Base-by-base conservation (phyloP, 495 filamentous ascomycete genomes). In the Terfezia boudieri region DNA sequence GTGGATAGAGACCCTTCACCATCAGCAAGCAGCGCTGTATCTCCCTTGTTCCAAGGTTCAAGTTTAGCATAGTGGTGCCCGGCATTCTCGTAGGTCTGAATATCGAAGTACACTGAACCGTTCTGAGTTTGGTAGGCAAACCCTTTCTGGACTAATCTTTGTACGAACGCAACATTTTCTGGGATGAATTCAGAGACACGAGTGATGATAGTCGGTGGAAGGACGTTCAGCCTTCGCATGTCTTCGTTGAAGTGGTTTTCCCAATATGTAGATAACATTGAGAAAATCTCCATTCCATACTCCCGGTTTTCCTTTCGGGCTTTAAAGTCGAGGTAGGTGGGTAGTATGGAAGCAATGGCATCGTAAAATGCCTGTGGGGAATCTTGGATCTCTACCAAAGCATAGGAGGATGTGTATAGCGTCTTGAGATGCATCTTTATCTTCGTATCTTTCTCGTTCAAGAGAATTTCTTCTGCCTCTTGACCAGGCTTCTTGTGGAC, bases 71-170 rank as follows among this genome's bases (percentile, higher is more conserved):
- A 98, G 2, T 75, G 73, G 64, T 90, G 83, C 0, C 89, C 85
- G 0, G 76, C 80, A 20, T 76, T 75, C 61, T 98, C 90, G 60
- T 94, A 96, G 0, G 85, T 77, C 3, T 71, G 69, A 58, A 93
- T 95, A 59, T 95, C 89, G 56, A 95, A 96, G 68, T 95, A 98
- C 2, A 98, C 86, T 0, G 84, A 90, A 0, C 86, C 86, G 57
- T 90, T 81, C 3, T 78, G 69, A 43, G 86, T 83, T 2, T 64
- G 69, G 62, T 98, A 98, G 5, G 80, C 90, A 59, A 84, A 95
- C 0, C 80, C 79, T 61, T 93, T 92, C n/a, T 78, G 61, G 11
- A 94, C 73, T 48, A 98, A 65, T 53, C 63, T 56, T 53, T 65
- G 51, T 4, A 69, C 66, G 56, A 84, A 86, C 8, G 71, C 67